A percentile compares a stretch with the other conserved stretches of the same genome.
phyloP scores from a whole-genome alignment of 352 stramenopile genomes.

The Thalassiosira pacifica region DNA sequence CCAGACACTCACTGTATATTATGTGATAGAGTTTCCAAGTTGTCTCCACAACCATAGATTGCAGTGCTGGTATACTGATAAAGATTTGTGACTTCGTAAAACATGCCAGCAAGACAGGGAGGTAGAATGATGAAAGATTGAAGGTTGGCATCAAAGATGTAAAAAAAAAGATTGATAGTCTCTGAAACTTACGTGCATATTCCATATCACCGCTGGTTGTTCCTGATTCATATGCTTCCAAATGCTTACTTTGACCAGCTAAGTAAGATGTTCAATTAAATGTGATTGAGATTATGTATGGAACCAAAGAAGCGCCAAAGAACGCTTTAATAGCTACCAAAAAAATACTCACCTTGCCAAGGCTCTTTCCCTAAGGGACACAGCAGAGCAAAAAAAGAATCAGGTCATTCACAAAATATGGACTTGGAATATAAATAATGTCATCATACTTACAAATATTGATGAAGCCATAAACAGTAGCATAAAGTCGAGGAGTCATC shows the following conservation, averaged over 20 bases:
- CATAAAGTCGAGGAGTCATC: constrained; percentile 53
- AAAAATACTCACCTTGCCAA: constrained; percentile 23
- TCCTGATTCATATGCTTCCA: constrained; percentile 49
- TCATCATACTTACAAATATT: constrained; percentile 38
- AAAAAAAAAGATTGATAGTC: no score
- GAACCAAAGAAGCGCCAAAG: neutral
- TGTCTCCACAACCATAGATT: constrained; percentile 47
- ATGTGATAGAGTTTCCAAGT: constrained; percentile 6
- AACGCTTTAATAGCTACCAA: neutral
- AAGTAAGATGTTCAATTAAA: no score
- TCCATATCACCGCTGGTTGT: constrained; percentile 37
- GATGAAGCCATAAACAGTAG: constrained; percentile 44
- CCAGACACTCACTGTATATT: constrained; percentile 20
- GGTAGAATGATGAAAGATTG: no score
- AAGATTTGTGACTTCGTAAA: constrained; percentile 28
- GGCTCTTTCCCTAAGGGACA: constrained; percentile 32
- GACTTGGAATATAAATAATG: neutral
- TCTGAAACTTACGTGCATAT: no score
- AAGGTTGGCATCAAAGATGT: no score
- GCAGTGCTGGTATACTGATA: constrained; percentile 25
- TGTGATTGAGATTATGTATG: neutral
- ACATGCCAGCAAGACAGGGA: no score
- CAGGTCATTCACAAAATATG: neutral
- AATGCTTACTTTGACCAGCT: constrained; percentile 50
- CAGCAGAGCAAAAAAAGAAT: neutral